Evolutionary conservation across 805 yeast species (phyloP).

Genomic region (Lachancea cidri): DNA sequence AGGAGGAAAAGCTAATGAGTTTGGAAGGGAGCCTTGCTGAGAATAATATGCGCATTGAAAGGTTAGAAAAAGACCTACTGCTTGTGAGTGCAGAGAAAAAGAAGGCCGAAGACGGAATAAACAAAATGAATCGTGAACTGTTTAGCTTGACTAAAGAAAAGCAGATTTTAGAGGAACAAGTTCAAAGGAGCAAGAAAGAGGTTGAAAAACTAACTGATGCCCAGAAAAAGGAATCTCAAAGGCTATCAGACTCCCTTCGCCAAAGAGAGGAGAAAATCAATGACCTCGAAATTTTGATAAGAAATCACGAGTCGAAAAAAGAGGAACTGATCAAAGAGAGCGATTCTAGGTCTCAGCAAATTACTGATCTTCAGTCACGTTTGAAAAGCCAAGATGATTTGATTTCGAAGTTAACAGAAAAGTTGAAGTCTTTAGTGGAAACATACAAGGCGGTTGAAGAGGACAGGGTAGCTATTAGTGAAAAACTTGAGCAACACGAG

Average conservation of each 20-base stretch:
- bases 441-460: constrained; percentile 25
- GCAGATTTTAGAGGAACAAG: constrained; percentile 42
- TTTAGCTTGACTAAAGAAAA: constrained; percentile 59
- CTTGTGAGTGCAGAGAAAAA: constrained; percentile 38
- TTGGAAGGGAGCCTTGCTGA: constrained; percentile 14
- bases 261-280: constrained; percentile 13
- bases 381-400: constrained; percentile 31
- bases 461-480: constrained; percentile 21
- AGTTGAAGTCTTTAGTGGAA: constrained; percentile 40
- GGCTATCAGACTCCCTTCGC: constrained; percentile 7
- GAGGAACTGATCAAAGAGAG: constrained; percentile 20
- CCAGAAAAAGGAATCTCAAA: constrained; percentile 11
- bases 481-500: constrained; percentile 10
- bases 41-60: constrained; percentile 16
- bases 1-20: constrained; percentile 34
- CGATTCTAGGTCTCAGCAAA: constrained; percentile 19
- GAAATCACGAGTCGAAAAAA: constrained; percentile 14
- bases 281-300: constrained; percentile 16
- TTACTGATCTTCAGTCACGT: constrained; percentile 22
- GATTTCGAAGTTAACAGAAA: constrained; percentile 41
- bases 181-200: constrained; percentile 42
- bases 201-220: constrained; percentile 27
- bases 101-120: constrained; percentile 80
- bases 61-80: constrained; percentile 25
- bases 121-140: constrained; percentile 83